Conservation (phyloP, 1,139 yeast genomes). For the Arxiozyma heterogenica region DNA sequence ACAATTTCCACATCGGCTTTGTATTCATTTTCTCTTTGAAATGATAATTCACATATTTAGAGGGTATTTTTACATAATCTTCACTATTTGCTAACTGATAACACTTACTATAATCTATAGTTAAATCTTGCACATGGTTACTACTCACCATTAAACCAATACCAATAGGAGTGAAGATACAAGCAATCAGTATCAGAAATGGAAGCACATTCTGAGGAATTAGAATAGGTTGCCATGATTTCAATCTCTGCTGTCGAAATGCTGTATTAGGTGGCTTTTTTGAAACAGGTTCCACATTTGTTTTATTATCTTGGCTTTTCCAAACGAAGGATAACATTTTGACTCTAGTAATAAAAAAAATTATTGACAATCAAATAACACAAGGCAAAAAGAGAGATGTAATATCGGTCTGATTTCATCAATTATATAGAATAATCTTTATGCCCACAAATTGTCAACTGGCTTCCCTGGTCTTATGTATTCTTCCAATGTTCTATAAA, state of each 20-base stretch:
- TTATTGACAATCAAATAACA: neutral
- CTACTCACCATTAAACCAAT: slow-evolving; percentile 54
- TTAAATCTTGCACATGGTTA: slow-evolving; percentile 49
- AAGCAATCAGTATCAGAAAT: slow-evolving; percentile 47
- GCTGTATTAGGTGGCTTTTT: slow-evolving; percentile 59
- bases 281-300: slow-evolving; percentile 32
- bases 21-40: slow-evolving; percentile 36
- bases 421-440: too few relatives aligned
- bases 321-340: neutral
- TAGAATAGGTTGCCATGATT: slow-evolving; percentile 77
- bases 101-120: slow-evolving; percentile 55
- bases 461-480: neutral
- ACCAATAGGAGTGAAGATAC: slow-evolving; percentile 70
- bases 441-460: too few relatives aligned
- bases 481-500: neutral
- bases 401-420: too few relatives aligned
- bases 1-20: slow-evolving; percentile 49
- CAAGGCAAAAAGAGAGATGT: neutral
- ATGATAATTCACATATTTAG: slow-evolving; percentile 44
- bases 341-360: neutral
- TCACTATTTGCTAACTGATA: slow-evolving; percentile 33
- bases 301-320: neutral
- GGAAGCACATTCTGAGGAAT: slow-evolving; percentile 74
- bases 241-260: slow-evolving; percentile 65
- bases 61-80: slow-evolving; percentile 40